A percentile compares a stretch with the other conserved stretches of the same genome.
These are phyloP conservation scores for Lignosus rhinocerotis DNA, from an alignment of 1,284 basidiomycete genomes.

Conservation along the genomic window DNA sequence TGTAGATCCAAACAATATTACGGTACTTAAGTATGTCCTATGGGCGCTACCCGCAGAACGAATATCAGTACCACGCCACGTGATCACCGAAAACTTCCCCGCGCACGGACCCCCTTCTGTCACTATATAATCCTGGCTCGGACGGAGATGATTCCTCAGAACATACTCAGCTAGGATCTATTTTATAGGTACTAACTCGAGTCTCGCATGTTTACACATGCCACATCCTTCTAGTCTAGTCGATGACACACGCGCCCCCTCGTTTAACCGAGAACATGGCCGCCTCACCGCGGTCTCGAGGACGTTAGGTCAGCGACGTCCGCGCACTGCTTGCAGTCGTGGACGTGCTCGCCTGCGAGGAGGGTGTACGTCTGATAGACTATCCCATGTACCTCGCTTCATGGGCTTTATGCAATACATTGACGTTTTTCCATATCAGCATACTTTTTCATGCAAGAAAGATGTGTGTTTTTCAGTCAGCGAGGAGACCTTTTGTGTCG, in stretches of 20 bases:
- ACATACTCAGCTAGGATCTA: constrained; percentile 89
- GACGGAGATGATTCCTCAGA: constrained; percentile 48
- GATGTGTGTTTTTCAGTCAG: no score
- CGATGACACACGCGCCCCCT: constrained; percentile 71
- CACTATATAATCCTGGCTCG: constrained; percentile 38
- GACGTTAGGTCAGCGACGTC: constrained; percentile 62
- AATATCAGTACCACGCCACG: constrained; percentile 5
- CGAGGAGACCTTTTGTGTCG: no score
- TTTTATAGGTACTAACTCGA: constrained; percentile 88
- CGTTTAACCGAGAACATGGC: constrained; percentile 79
- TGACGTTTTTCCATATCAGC: background rate
- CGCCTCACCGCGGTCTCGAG: constrained; percentile 55
- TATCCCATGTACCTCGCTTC: constrained; percentile 10
- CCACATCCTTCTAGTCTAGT: constrained; percentile 78
- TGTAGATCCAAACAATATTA: no score
- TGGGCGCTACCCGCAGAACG: constrained; percentile 7
- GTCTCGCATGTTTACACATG: constrained; percentile 87
- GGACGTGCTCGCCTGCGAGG: constrained; percentile 54
- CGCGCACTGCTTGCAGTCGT: constrained; percentile 41
- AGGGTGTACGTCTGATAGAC: constrained; percentile 79
- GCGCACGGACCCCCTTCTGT: constrained; percentile 26
- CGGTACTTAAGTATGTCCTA: no score
- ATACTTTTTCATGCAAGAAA: no score
- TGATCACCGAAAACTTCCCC: constrained; percentile 9
- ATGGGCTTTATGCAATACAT: background rate